phyloP scores from a whole-genome alignment of 306 rosid genomes.

The Cucurbita maxima region DNA sequence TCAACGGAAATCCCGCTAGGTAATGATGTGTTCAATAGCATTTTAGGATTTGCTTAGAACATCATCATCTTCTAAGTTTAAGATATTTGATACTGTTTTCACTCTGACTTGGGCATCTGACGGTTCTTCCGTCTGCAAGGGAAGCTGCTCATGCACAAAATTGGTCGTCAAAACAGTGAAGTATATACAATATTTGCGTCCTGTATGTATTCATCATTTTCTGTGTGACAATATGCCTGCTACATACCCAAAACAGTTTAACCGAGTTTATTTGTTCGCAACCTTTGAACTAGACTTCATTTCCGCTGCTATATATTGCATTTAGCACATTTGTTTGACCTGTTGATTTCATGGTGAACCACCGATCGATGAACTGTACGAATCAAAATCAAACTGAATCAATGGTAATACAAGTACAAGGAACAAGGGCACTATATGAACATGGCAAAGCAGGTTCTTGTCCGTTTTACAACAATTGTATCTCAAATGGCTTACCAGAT shows the following conservation, averaged over 20 bases:
- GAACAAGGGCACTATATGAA: not conserved
- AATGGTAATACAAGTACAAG: not conserved
- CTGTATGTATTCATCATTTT: not conserved
- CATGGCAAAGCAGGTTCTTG: not conserved
- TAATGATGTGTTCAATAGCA: not conserved
- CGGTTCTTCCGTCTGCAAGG: not conserved
- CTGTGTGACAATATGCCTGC: not conserved
- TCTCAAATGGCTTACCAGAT: not conserved
- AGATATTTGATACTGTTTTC: not conserved
- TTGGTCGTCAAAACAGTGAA: not conserved
- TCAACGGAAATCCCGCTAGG: constrained; percentile 40
- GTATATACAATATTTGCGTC: not conserved
- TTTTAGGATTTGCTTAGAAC: not conserved
- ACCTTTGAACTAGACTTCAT: not conserved
- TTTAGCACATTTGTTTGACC: not conserved
- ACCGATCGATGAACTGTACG: not conserved
- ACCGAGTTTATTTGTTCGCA: not conserved
- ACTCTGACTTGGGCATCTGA: not conserved
- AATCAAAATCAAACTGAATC: not conserved
- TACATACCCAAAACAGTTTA: not conserved
- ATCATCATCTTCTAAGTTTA: not conserved
- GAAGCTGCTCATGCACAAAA: not conserved
- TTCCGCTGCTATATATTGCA: not conserved
- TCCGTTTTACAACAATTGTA: not conserved
- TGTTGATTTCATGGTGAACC: not conserved